Conservation (phyloP, 2,329 filamentous ascomycete genomes). For the Fusarium buharicum region DNA sequence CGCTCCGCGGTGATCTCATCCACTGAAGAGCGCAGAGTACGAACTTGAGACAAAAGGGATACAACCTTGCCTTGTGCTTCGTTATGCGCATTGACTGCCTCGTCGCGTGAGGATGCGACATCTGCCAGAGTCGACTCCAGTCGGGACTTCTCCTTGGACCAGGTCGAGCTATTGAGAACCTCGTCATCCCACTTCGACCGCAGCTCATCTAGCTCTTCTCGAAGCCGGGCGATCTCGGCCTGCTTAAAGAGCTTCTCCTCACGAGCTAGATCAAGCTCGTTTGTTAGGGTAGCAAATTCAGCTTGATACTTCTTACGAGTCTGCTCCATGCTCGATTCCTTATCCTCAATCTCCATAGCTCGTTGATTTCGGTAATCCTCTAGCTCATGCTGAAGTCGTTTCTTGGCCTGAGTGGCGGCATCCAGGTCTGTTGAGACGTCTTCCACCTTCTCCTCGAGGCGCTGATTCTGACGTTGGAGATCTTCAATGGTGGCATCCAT, state of each 20-base stretch:
- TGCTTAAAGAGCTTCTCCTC: conserved; percentile 89
- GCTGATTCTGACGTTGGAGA: conserved; percentile 87
- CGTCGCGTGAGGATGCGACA: conserved; percentile 89
- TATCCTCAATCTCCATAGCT: conserved; percentile 96
- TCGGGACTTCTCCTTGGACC: conserved; percentile 96
- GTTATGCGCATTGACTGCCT: conserved; percentile 91
- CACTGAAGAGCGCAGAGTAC: conserved; percentile 81
- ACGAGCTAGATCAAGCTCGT: conserved; percentile 91
- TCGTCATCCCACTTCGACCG: conserved; percentile 98
- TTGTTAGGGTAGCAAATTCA: conserved; percentile 88
- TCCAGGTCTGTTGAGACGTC: conserved; percentile 92
- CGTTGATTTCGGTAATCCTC: conserved; percentile 96
- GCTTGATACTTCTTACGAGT: conserved; percentile 97
- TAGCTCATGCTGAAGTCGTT: conserved; percentile 93
- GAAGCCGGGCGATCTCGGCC: conserved; percentile 84
- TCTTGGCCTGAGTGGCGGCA: conserved; percentile 86
- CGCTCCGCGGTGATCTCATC: conserved; percentile 89
- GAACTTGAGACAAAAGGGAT: conserved; percentile 87
- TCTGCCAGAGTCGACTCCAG: conserved; percentile 91
- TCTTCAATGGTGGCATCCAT: conserved; percentile 91
- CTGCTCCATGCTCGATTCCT: conserved; percentile 94
- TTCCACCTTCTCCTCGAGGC: conserved; percentile 89
- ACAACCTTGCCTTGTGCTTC: conserved; percentile 95
- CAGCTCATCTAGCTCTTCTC: conserved; percentile 95
- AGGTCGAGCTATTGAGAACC: conserved; percentile 95